Evolutionary conservation across 441 rosid genomes (phyloP).

Genomic region (California macrophylla): DNA sequence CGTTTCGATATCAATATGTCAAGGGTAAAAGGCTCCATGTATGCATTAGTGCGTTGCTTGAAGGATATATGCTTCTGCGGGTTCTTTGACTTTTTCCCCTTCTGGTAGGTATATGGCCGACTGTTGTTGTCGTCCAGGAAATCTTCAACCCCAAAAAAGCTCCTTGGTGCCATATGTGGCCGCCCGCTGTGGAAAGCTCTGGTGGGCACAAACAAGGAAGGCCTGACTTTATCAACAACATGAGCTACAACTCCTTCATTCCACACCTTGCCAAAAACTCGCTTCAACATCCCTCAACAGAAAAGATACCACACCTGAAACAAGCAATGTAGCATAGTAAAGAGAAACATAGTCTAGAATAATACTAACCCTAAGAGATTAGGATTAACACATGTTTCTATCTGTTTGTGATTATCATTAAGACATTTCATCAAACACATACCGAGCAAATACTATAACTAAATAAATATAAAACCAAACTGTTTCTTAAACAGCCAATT

Average conservation of each 20-base stretch:
- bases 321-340: not conserved
- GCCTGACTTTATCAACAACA: conserved; percentile 30
- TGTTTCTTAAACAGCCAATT: not conserved
- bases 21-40: conserved; percentile 84
- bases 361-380: not conserved
- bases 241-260: conserved; percentile 18
- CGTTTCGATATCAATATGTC: conserved; percentile 81
- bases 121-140: conserved; percentile 74
- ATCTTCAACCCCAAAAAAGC: conserved; percentile 92
- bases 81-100: conserved; percentile 57
- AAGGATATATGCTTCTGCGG: conserved; percentile 69
- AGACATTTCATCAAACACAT: conserved; percentile 6
- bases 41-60: conserved; percentile 71
- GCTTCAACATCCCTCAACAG: conserved; percentile 41
- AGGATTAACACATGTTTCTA: not conserved
- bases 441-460: not conserved
- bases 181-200: conserved; percentile 38
- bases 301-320: conserved; percentile 10
- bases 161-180: conserved; percentile 63
- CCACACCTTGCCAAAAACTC: conserved; percentile 33
- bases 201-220: conserved; percentile 30
- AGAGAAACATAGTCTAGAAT: not conserved
- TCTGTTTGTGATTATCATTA: not conserved
- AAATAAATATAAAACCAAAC: not conserved
- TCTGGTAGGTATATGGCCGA: conserved; percentile 74